Base-by-base conservation (phyloP, 2,329 filamentous ascomycete genomes). In the Seiridium unicorne region DNA sequence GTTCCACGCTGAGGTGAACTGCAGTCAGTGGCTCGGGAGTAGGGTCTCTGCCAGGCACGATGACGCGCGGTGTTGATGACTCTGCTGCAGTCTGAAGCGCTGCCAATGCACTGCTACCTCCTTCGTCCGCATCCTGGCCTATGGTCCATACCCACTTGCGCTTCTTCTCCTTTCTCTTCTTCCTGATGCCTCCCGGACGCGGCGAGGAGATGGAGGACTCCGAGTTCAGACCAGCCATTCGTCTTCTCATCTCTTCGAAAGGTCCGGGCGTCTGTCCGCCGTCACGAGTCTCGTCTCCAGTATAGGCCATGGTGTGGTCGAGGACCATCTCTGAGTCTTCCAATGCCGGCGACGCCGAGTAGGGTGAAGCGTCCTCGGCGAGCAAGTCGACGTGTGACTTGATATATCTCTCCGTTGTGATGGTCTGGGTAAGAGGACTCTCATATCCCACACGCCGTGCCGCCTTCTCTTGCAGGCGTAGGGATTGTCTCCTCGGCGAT, bases 141-240 rank as follows among this genome's bases (percentile, higher is more conserved):
- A 89, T 87, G 1, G 86, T 89, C 86, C 86, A 89, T 42, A 86
- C 83, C 86, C 86, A 89, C 48, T 81, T 81, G 10, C 85, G 77
- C 72, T 84, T 87, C 79, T 86, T 88, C 64, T 88, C 86, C 38
- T 75, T 73, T 69, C 80, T 85, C 8, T 80, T 76, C 69, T 85
- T 87, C n/a, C 80, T 78, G 53, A 83, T 75, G 2, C 80, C 80
- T 1, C 74, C 76, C 4, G 73, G 65, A 1, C 74, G 68, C 3
- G 75, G 71, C 0, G 81, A 78, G 1, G 74, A 77, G 1, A 76
- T 63, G 1, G 78, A 76, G 2, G 77, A 79, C 26, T 76, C 76
- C 0, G 79, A 71, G 6, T 67, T 75, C 53, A 84, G 70, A 2
- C 77, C 76, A 1, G 80, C 82, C 80, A 87, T 82, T 38, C 83